A percentile compares a stretch with the other conserved stretches of the same genome.
These are phyloP conservation scores for Penicillium griseofulvum DNA, from an alignment of 2,329 filamentous ascomycete species.

Conservation along the genomic window DNA sequence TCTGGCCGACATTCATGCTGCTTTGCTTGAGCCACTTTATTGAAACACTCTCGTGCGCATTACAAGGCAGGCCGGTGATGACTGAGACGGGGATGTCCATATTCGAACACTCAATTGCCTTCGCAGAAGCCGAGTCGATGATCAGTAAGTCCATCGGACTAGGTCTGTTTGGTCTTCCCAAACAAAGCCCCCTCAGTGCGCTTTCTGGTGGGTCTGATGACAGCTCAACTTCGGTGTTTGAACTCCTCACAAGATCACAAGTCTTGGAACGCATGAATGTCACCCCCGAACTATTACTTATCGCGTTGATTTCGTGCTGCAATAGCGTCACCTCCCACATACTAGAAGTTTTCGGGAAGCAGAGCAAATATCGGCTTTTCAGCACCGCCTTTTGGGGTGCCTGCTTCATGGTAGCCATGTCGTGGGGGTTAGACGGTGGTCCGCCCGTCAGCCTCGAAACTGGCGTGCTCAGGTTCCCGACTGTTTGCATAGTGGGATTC, in stretches of 20 bases:
- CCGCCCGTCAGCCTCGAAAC: constrained; percentile 45
- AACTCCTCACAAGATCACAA: constrained; percentile 47
- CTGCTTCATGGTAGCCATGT: constrained; percentile 82
- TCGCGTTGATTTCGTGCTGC: constrained; percentile 83
- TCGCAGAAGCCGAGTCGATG: constrained; percentile 89
- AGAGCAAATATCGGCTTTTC: constrained; percentile 74
- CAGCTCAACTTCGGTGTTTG: constrained; percentile 31
- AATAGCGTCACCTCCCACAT: constrained; percentile 84
- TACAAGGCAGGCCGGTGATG: constrained; percentile 76
- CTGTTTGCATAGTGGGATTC: constrained; percentile 91
- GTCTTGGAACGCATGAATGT: constrained; percentile 81
- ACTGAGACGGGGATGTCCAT: constrained; percentile 94
- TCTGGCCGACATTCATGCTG: constrained; percentile 52
- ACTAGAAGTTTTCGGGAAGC: constrained; percentile 75
- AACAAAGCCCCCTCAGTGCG: constrained; percentile 43
- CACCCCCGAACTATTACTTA: constrained; percentile 80
- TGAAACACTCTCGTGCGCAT: constrained; percentile 81
- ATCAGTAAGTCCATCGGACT: constrained; percentile 77
- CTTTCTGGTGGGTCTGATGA: constrained; percentile 39
- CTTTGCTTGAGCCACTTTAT: constrained; percentile 76
- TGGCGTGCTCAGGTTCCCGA: constrained; percentile 81
- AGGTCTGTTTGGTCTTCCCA: constrained; percentile 58
- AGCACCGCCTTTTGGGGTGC: constrained; percentile 88
- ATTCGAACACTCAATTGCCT: constrained; percentile 93
- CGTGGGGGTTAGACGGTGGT: constrained; percentile 65